A percentile compares a stretch with the other conserved stretches of the same genome.
Conservation (phyloP, 768 basidiomycete genomes). For the Gloeophyllum trabeum region DNA sequence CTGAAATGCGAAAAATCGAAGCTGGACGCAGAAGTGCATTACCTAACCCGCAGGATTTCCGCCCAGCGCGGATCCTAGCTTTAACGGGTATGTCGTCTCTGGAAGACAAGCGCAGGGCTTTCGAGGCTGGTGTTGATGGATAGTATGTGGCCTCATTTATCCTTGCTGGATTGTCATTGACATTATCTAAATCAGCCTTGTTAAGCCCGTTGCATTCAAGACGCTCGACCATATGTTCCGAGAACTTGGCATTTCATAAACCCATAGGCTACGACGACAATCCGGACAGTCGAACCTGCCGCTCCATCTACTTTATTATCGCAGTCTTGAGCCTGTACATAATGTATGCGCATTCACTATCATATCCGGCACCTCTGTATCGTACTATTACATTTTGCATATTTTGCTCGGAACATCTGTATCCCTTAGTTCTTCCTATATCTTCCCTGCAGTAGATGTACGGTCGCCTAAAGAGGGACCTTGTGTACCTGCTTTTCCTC, state of each 20-base stretch:
- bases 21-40: conserved; percentile 21
- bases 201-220: conserved; percentile 94
- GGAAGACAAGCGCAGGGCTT: conserved; percentile 86
- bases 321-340: background rate
- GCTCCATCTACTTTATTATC: background rate
- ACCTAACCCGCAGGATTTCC: conserved; percentile 10
- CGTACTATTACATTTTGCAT: too few species aligned
- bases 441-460: too few species aligned
- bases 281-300: background rate
- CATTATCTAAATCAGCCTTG: conserved; percentile 40
- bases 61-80: conserved; percentile 69
- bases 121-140: conserved; percentile 89
- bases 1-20: conserved; percentile 74
- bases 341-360: too few species aligned
- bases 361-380: too few species aligned
- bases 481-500: too few species aligned
- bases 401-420: too few species aligned
- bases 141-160: conserved; percentile 39
- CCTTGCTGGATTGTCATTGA: conserved; percentile 1
- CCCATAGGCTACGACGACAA: background rate
- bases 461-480: too few species aligned
- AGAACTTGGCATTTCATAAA: conserved; percentile 47
- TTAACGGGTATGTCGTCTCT: conserved; percentile 89
- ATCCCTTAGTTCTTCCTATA: too few species aligned
- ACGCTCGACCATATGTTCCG: conserved; percentile 78